Conservation (phyloP, 139 green algal species). For the Chlamydomonas urium region DNA sequence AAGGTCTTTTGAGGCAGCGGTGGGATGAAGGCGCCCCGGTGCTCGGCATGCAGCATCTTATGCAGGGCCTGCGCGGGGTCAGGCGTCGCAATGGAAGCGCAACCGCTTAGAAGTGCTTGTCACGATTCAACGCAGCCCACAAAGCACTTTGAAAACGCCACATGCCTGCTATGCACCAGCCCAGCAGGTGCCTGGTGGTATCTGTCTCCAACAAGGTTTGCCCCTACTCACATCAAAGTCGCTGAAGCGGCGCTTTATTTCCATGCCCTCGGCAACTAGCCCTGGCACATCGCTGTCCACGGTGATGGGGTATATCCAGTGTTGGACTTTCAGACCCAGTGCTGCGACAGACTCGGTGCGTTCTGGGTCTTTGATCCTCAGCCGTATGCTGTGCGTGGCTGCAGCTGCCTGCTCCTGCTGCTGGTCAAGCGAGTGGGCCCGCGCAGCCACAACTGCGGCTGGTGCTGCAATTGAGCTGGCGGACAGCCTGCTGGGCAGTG, state of each 20-base stretch:
- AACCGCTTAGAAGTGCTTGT: not conserved
- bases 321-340: not conserved
- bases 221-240: slow-evolving; percentile 74
- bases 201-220: not conserved
- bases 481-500: no score
- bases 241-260: slow-evolving; percentile 59
- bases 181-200: not conserved
- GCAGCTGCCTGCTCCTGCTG: no score
- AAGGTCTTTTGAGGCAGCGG: slow-evolving; percentile 85
- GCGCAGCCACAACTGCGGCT: no score
- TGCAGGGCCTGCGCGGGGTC: slow-evolving; percentile 49
- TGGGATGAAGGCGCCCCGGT: slow-evolving; percentile 87
- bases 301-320: not conserved
- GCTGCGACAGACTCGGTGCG: not conserved
- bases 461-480: no score
- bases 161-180: not conserved
- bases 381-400: no score
- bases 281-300: slow-evolving; percentile 3
- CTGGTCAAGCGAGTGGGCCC: no score
- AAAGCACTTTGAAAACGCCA: not conserved
- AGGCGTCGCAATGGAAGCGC: not conserved
- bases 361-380: no score
- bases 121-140: not conserved
- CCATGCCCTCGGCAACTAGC: not conserved
- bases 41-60: slow-evolving; percentile 61